Evolutionary conservation across 192 early-diverging fungal genomes (phyloP), one percentile per base, ranked within the genome.

Genomic region (Gonapodya prolifera): DNA sequence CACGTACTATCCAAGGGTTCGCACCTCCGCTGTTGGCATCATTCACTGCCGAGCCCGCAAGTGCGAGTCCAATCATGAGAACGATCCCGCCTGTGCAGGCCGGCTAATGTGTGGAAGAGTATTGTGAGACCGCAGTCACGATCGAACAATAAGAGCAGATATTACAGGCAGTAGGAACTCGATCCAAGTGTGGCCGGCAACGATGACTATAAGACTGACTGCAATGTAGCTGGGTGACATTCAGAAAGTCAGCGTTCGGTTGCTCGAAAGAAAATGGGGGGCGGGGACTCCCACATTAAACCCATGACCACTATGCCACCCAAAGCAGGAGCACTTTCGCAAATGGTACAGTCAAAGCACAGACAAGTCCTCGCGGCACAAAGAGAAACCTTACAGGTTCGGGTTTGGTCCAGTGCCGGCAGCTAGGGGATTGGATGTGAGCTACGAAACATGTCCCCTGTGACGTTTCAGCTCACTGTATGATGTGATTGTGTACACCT

Each of bases 251-350:
- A 61, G 45, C 8, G 8, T 61, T 8, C 23, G 8, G 45, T 61
- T 8, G 8, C 23, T 61, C 8, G 45, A 16, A 61, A 61, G 8
- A 23, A 61, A 61, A 8, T 23, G n/a, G n/a, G n/a, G n/a, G n/a
- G n/a, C n/a, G 45, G 8, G 8, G 45, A 16, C 8, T 16, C 45
- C 23, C 45, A 89, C n/a, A 85, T 81, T 34, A 82, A 0, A 75
- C 88, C 88, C 74, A 80, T 82, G 32, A 85, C 75, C 1, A 89
- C 76, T n/a, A 89, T 89, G 33, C 88, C 88, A 31, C 87, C 86
- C 17, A 78, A 76, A 69, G 88, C 88, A 23, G 83, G 74, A 35
- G 78, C 78, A 61, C 45, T 61, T 8, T 61, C 8, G 45, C 23
- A 61, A 61, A 23, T 61, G 45, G 8, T 61, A 16, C 23, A 61